These are phyloP conservation scores for Plasmodium vinckei DNA, from an alignment of 169 alveolate species.

Conservation along the genomic window DNA sequence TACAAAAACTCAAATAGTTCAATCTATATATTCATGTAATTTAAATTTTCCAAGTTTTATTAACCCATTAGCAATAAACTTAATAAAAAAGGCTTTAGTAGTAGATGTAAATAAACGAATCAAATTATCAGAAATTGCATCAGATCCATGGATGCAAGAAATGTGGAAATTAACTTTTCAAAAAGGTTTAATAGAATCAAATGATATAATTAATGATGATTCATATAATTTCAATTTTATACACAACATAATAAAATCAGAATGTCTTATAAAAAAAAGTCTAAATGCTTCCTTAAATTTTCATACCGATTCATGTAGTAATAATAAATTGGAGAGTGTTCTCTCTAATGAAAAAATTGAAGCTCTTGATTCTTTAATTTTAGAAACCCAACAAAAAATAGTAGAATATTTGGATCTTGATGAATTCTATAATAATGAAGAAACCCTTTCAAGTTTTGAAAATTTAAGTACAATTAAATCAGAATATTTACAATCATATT, in stretches of 20 bases:
- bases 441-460: constrained; percentile 25
- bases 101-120: constrained; percentile 73
- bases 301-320: not conserved
- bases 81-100: constrained; percentile 60
- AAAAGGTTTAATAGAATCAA: constrained; percentile 11
- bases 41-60: constrained; percentile 61
- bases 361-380: constrained; percentile 24
- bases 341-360: not conserved
- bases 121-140: constrained; percentile 41
- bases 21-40: constrained; percentile 72
- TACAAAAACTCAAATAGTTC: constrained; percentile 54
- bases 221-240: constrained; percentile 48
- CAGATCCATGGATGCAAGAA: constrained; percentile 77
- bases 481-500: constrained; percentile 2
- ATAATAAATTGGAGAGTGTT: constrained; percentile 1
- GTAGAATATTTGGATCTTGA: constrained; percentile 59
- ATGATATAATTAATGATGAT: constrained; percentile 9
- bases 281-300: constrained; percentile 48
- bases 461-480: constrained; percentile 13
- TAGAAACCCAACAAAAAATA: constrained; percentile 63
- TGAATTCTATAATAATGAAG: constrained; percentile 28
- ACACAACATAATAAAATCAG: constrained; percentile 20
- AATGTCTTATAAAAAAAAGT: constrained; percentile 51
- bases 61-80: constrained; percentile 66
- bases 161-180: constrained; percentile 74